phyloP scores from a whole-genome alignment of 2,329 filamentous ascomycete species.

The Apiospora saccharicola region DNA sequence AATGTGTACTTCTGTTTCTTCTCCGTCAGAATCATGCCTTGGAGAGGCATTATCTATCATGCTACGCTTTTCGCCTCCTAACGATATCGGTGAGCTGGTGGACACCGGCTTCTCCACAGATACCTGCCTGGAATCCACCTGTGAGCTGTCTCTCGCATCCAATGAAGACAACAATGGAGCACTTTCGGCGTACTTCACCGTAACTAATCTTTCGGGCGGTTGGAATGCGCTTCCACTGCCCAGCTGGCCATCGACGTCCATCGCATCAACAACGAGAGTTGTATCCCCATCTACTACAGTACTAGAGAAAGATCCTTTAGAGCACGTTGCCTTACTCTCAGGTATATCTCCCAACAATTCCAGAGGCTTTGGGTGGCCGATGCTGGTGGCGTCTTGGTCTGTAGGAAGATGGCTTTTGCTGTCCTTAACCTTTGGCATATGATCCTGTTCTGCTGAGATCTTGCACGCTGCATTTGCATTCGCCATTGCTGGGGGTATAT shows the following conservation, averaged over 20 bases:
- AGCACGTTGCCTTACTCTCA: background rate
- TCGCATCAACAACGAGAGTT: constrained; percentile 35
- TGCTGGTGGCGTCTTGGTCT: background rate
- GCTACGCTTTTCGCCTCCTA: background rate
- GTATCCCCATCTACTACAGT: constrained; percentile 32
- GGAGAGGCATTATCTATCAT: background rate
- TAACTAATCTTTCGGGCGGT: constrained; percentile 16
- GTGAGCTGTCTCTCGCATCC: constrained; percentile 3
- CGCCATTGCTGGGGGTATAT: background rate
- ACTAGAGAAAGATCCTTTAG: constrained; percentile 7
- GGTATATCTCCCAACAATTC: background rate
- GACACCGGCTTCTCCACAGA: background rate
- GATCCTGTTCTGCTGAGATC: background rate
- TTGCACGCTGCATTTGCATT: background rate
- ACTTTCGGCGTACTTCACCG: background rate
- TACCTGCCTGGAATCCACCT: background rate
- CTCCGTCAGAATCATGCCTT: constrained; percentile 26
- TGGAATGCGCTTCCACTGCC: background rate
- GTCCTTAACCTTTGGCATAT: background rate
- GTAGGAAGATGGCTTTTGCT: background rate
- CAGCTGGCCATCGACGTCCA: constrained; percentile 30
- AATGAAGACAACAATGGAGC: background rate
- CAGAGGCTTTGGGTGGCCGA: background rate
- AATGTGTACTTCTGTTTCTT: constrained; percentile 26
- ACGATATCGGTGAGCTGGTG: constrained; percentile 5